Base-by-base conservation (phyloP, 2,329 filamentous ascomycete genomes). In the Neonectria coccinea region DNA sequence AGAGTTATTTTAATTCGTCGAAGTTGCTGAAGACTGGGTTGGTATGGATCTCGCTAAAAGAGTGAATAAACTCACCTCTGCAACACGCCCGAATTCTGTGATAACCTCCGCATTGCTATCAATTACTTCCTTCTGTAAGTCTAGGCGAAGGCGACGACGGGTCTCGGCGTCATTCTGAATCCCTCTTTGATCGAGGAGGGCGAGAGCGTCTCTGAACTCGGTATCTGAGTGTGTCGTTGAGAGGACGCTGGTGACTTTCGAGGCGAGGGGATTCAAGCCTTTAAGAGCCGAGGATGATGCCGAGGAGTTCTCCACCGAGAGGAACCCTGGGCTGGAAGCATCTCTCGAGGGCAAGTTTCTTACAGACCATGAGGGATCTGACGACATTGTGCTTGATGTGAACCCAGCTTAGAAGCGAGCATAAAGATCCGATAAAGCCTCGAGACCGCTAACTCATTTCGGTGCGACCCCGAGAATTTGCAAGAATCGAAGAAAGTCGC, bases 141-240 rank as follows among this genome's bases (percentile, higher is more conserved):
- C 90, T 1, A 97, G 80, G 16, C 94, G 89, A 16, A 98, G 81
- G 63, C 92, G 90, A 6, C 95, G 89, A 56, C 96, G 87, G 3
- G 90, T 91, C 69, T 94, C 92, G 10, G 92, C 85, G 12, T 89
- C 92, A 76, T 97, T 97, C 59, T 86, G 82, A 14, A 94, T 78
- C 1, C 85, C 85, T 39, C 92, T 87, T 54, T 88, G 82, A 79
- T 97, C 95, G 20, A 98, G 82, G 1, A 96, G 88, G 56, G 87
- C 84, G 31, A 99, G 82, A 14, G 94, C 91, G 82, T 97, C 92
- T 69, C 93, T 89, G 71, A 98, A 97, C 70, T 97, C 95, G 5
- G 92, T 86, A 79, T 98, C 96, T 7, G 94, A 92, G 80, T 97
- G 97, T 0, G 95, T 97, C 2, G 93, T 91, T 4, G 96, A 97